A percentile compares a stretch with the other conserved stretches of the same genome.
These are phyloP conservation scores for Coemansia pectinata DNA, from an alignment of 192 early-diverging fungal genomes.

Conservation along the genomic window DNA sequence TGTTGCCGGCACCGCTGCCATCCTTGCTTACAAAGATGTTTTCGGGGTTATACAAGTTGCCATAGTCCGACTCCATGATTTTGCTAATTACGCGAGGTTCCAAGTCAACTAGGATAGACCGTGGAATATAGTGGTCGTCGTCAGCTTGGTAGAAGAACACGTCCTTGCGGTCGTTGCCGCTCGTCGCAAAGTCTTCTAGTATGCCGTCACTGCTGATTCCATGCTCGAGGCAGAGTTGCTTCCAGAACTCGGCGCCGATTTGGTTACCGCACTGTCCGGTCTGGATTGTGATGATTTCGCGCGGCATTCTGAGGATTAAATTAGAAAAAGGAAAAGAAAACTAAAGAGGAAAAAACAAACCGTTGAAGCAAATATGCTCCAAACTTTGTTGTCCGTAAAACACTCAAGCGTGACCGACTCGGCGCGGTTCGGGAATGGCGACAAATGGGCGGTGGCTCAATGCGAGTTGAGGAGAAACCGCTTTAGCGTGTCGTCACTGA, in stretches of 20 bases:
- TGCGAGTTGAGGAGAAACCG: neutral
- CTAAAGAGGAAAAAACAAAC: neutral
- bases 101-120: slow-evolving; percentile 92
- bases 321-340: neutral
- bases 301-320: slow-evolving; percentile 22
- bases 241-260: slow-evolving; percentile 94
- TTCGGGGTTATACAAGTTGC: slow-evolving; percentile 92
- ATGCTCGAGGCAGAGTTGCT: slow-evolving; percentile 89
- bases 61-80: slow-evolving; percentile 62
- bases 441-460: too few species aligned
- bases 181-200: slow-evolving; percentile 65
- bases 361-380: neutral
- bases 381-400: slow-evolving; percentile 2
- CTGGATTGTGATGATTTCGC: slow-evolving; percentile 95
- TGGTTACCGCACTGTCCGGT: slow-evolving; percentile 96
- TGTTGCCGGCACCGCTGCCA: slow-evolving; percentile 98
- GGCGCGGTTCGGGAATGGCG: neutral
- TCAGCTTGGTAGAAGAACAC: slow-evolving; percentile 96
- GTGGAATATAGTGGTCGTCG: slow-evolving; percentile 73
- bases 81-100: slow-evolving; percentile 95
- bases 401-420: neutral
- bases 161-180: slow-evolving; percentile 89
- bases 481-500: neutral
- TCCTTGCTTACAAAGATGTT: slow-evolving; percentile 95
- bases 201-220: slow-evolving; percentile 80